Evolutionary conservation across 139 green algal genomes (phyloP).

Genomic region (Marvania coccoides): DNA sequence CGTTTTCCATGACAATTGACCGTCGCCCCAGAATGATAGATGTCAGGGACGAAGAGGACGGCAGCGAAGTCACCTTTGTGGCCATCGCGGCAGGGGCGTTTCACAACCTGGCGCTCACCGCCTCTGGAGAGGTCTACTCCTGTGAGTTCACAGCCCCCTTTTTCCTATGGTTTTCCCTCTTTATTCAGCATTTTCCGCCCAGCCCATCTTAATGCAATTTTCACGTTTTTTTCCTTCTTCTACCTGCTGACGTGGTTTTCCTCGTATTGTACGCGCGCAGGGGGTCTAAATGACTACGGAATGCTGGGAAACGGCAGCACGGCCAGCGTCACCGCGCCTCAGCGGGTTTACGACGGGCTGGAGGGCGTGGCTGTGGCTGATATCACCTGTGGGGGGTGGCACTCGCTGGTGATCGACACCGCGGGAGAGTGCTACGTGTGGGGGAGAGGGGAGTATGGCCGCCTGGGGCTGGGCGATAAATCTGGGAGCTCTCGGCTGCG

Average conservation of each 20-base stretch:
- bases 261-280: too few species aligned
- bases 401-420: conserved; percentile 62
- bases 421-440: conserved; percentile 70
- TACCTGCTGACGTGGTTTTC: too few species aligned
- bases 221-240: too few species aligned
- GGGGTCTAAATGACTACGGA: conserved; percentile 86
- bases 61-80: conserved; percentile 36
- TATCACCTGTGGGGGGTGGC: conserved; percentile 77
- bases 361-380: conserved; percentile 52
- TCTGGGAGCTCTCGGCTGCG: conserved; percentile 60
- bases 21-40: conserved; percentile 35
- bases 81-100: conserved; percentile 75
- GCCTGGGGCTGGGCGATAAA: conserved; percentile 74
- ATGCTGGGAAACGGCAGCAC: conserved; percentile 79
- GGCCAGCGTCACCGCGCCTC: conserved; percentile 46
- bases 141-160: too few species aligned
- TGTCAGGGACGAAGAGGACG: not conserved
- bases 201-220: too few species aligned
- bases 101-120: conserved; percentile 74
- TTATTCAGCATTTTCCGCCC: too few species aligned
- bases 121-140: not conserved
- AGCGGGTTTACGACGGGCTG: conserved; percentile 36
- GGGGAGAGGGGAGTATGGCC: conserved; percentile 84
- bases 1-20: conserved; percentile 56
- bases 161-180: too few species aligned